Percentiles rank a stretch among this genome's conserved stretches.
Evolutionary conservation across 2,329 filamentous ascomycete genomes (phyloP).

Genomic region (Macrophomina tecta): DNA sequence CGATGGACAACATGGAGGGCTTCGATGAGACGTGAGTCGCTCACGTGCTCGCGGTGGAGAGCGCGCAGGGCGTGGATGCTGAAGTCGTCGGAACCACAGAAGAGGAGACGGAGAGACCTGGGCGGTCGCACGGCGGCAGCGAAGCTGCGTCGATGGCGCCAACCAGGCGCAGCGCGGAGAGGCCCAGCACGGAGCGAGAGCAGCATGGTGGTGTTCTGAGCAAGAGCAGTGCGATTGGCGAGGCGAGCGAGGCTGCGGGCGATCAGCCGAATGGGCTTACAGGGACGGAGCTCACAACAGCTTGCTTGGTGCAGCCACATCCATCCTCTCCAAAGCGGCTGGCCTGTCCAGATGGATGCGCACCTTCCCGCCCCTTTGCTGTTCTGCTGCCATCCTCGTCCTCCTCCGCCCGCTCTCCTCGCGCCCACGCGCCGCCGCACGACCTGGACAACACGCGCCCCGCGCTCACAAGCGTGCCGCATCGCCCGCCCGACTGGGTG

Average conservation of each 20-base stretch:
- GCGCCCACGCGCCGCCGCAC: neutral
- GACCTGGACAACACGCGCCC: neutral
- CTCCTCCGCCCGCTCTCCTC: neutral
- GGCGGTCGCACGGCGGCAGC: neutral
- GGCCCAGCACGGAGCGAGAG: neutral
- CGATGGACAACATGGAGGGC: slow-evolving; percentile 87
- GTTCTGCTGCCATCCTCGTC: neutral
- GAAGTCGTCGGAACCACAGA: slow-evolving; percentile 93
- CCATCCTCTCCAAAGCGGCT: neutral
- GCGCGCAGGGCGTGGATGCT: slow-evolving; percentile 79
- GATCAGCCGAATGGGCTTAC: slow-evolving; percentile 6
- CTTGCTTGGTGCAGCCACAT: neutral
- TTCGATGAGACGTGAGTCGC: slow-evolving; percentile 47
- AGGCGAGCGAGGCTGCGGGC: neutral
- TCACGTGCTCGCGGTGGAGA: slow-evolving; percentile 65
- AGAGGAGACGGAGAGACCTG: slow-evolving; percentile 79
- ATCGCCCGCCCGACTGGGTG: neutral
- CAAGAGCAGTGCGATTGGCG: slow-evolving; percentile 1
- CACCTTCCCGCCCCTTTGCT: slow-evolving; percentile 8
- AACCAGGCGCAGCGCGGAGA: neutral
- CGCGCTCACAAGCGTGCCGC: neutral
- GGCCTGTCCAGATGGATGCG: neutral
- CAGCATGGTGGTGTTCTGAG: slow-evolving; percentile 11
- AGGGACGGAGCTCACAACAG: neutral
- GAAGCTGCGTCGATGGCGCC: slow-evolving; percentile 29